Percentiles rank a stretch among this genome's conserved stretches.
phyloP scores from a whole-genome alignment of 257 asterid genomes.

The Solanum infundibuliforme region DNA sequence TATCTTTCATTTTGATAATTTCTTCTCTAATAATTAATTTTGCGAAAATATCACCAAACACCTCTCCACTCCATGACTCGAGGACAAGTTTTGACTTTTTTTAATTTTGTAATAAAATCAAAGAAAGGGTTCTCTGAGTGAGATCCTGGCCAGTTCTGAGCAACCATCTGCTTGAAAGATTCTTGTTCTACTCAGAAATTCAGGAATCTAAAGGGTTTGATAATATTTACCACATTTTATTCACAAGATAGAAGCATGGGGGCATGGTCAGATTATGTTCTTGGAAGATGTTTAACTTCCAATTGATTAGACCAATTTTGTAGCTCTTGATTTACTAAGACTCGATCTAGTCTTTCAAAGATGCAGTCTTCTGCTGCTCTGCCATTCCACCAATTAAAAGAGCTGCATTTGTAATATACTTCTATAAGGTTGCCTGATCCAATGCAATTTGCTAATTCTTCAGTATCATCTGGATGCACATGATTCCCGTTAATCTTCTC shows the following conservation, averaged over 20 bases:
- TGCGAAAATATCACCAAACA: no score
- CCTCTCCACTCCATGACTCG: no score
- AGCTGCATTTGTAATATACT: background rate
- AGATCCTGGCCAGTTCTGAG: background rate
- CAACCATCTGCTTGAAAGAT: background rate
- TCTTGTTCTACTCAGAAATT: background rate
- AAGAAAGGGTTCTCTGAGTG: background rate
- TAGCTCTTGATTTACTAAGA: background rate
- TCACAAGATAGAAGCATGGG: background rate
- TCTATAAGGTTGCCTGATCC: background rate
- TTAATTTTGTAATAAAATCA: background rate
- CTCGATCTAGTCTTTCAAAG: background rate
- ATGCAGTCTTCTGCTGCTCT: background rate
- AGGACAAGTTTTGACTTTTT: background rate
- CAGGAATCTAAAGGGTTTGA: background rate
- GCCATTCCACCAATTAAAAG: background rate
- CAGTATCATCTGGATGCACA: background rate
- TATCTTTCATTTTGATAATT: no score
- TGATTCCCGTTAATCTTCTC: no score
- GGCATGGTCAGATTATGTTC: background rate
- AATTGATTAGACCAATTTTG: no score
- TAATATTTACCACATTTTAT: background rate
- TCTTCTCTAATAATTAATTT: no score
- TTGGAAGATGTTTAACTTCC: background rate
- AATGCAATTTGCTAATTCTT: background rate